Evolutionary conservation across 164 flowering plant genomes (phyloP).

Genomic region (Aristolochia californica): DNA sequence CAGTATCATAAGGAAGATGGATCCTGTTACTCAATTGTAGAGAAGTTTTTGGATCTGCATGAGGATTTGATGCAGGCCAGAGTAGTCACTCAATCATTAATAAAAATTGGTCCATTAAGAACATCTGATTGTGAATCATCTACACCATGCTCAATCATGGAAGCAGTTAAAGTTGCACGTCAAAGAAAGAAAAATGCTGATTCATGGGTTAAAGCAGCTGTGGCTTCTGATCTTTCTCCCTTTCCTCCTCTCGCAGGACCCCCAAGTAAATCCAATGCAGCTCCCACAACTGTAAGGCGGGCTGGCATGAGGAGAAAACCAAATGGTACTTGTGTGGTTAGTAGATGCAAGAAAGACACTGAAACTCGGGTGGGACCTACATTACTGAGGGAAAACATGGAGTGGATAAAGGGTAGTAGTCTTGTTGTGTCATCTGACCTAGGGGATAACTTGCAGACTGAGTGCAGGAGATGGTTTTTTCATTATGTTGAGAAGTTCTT

Average conservation of each 20-base stretch:
- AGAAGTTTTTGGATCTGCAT: slow-evolving; percentile 37
- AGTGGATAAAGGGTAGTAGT: slow-evolving; percentile 34
- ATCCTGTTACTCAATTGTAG: slow-evolving; percentile 17
- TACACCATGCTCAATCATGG: slow-evolving; percentile 19
- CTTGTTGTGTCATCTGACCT: slow-evolving; percentile 19
- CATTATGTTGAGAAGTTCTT: slow-evolving; percentile 34
- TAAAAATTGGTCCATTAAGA: slow-evolving; percentile 23
- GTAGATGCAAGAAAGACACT: slow-evolving; percentile 10
- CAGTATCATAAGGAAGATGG: no score
- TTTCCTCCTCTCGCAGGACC: slow-evolving; percentile 9
- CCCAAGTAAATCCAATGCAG: neutral
- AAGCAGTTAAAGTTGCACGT: slow-evolving; percentile 24
- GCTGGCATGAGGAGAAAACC: slow-evolving; percentile 12
- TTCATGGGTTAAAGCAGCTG: slow-evolving; percentile 53
- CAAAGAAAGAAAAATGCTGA: slow-evolving; percentile 48
- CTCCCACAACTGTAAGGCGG: slow-evolving; percentile 9
- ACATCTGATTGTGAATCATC: slow-evolving; percentile 13
- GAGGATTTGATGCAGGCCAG: slow-evolving; percentile 28
- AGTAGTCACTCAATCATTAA: slow-evolving; percentile 30
- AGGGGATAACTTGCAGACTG: slow-evolving; percentile 27
- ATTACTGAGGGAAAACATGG: slow-evolving; percentile 14
- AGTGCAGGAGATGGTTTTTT: slow-evolving; percentile 37
- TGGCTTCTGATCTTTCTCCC: slow-evolving; percentile 50
- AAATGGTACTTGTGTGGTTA: slow-evolving; percentile 9
- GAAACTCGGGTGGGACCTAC: slow-evolving; percentile 13